These are phyloP conservation scores for Gnetum montanum DNA, from an alignment of 75 land plant genomes.

Conservation along the genomic window DNA sequence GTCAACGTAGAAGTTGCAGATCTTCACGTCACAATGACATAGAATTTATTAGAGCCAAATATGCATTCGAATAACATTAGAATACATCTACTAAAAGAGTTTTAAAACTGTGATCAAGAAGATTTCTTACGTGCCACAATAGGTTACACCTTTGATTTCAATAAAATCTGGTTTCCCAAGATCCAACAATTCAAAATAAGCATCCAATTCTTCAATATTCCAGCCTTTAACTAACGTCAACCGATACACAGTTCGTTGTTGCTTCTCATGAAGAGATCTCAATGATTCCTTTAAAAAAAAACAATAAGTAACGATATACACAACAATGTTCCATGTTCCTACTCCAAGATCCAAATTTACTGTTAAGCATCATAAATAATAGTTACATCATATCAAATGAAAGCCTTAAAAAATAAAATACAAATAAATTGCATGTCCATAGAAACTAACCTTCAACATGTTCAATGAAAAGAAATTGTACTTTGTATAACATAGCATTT, in stretches of 20 bases:
- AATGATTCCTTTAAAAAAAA: conserved; percentile 73
- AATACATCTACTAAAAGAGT: background rate
- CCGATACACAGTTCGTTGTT: conserved; percentile 86
- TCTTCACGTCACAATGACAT: too few relatives aligned
- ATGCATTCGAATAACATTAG: too few relatives aligned
- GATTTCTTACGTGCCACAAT: conserved; percentile 90
- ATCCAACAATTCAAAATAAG: conserved; percentile 55
- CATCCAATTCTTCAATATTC: conserved; percentile 83
- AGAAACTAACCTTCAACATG: too few relatives aligned
- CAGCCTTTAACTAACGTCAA: conserved; percentile 93
- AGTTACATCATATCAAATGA: too few relatives aligned
- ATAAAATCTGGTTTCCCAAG: conserved; percentile 86
- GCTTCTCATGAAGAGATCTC: conserved; percentile 62
- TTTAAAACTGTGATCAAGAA: too few relatives aligned
- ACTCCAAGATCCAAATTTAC: too few relatives aligned
- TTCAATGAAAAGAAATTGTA: too few relatives aligned
- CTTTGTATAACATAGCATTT: background rate
- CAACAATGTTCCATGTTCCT: background rate
- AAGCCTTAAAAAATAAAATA: too few relatives aligned
- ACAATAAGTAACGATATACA: background rate
- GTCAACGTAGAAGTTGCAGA: conserved; percentile 85
- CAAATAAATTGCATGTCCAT: too few relatives aligned
- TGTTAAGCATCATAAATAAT: too few relatives aligned
- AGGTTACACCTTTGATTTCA: conserved; percentile 95
- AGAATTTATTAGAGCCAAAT: background rate